A percentile compares a stretch with the other conserved stretches of the same genome.
Conservation (phyloP, 352 stramenopile genomes). For the Globisporangium perplexum region DNA sequence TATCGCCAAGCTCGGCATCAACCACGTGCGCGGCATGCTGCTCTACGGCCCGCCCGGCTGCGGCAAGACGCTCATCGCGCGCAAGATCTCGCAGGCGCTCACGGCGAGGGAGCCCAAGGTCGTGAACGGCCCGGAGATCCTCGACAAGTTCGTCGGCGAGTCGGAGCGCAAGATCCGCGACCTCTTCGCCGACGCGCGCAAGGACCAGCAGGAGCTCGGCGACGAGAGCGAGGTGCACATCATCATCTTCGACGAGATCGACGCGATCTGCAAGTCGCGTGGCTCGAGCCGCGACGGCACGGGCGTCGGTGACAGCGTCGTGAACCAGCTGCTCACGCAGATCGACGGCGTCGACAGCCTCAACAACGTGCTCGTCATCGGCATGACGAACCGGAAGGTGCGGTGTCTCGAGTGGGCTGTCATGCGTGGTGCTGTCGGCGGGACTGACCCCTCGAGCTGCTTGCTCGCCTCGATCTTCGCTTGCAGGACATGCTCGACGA, state of each 20-base stretch:
- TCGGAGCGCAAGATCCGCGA: slow-evolving; percentile 99
- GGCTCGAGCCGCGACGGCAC: slow-evolving; percentile 92
- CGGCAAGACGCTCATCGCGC: slow-evolving; percentile 97
- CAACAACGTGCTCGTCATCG: slow-evolving; percentile 99
- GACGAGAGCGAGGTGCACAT: slow-evolving; percentile 99
- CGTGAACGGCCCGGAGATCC: slow-evolving; percentile 98
- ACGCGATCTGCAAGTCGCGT: slow-evolving; percentile 98
- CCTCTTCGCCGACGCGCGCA: slow-evolving; percentile 93
- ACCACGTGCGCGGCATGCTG: slow-evolving; percentile 95
- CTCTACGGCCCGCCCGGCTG: slow-evolving; percentile 85
- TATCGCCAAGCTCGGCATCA: slow-evolving; percentile 97
- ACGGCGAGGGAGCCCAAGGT: slow-evolving; percentile 96
- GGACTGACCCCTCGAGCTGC: no score
- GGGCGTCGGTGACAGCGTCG: slow-evolving; percentile 96
- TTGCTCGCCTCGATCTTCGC: background rate
- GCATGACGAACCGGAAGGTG: slow-evolving; percentile 99
- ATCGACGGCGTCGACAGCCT: slow-evolving; percentile 99
- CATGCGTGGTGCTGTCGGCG: background rate
- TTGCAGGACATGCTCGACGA: slow-evolving; percentile 93
- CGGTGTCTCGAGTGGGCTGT: background rate
- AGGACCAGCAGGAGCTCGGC: slow-evolving; percentile 87
- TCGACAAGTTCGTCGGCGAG: slow-evolving; percentile 99
- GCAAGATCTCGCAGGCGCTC: slow-evolving; percentile 96
- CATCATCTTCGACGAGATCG: slow-evolving; percentile 99
- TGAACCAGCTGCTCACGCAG: slow-evolving; percentile 99